These are phyloP conservation scores for Eutrema yunnanense DNA, from an alignment of 345 rosid genomes.

Conservation along the genomic window DNA sequence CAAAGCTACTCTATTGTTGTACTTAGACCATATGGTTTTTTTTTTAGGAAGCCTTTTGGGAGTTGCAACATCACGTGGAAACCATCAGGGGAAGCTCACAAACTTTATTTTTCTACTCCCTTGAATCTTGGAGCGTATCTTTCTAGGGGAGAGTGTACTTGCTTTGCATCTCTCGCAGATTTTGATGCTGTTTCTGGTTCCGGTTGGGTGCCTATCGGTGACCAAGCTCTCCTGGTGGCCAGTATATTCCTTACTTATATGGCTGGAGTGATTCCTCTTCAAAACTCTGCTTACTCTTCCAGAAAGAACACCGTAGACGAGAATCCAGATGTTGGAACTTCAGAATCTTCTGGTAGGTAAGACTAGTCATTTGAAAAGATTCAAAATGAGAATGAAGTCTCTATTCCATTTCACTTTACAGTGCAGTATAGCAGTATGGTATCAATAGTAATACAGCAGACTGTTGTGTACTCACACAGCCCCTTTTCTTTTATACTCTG, in stretches of 20 bases:
- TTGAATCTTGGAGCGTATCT: constrained; percentile 28
- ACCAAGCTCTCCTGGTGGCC: constrained; percentile 68
- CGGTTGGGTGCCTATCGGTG: constrained; percentile 52
- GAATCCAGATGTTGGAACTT: constrained; percentile 27
- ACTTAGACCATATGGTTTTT: background rate
- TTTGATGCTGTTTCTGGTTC: constrained; percentile 43
- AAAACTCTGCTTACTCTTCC: constrained; percentile 32
- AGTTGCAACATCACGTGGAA: constrained; percentile 29
- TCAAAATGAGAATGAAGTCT: background rate
- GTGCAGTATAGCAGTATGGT: background rate
- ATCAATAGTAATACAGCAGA: background rate
- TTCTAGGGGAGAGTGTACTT: constrained; percentile 30
- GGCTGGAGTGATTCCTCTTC: constrained; percentile 76
- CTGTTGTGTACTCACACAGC: background rate
- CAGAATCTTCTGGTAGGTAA: constrained; percentile 86
- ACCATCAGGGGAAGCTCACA: constrained; percentile 21
- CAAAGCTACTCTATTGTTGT: background rate
- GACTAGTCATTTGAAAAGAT: constrained; percentile 45
- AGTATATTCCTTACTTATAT: constrained; percentile 70
- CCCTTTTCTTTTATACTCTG: constrained; percentile 26
- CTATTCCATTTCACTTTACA: background rate
- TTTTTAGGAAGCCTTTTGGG: constrained; percentile 33
- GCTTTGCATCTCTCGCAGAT: constrained; percentile 49
- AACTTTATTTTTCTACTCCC: constrained; percentile 11
- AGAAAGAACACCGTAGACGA: constrained; percentile 28